Base-by-base conservation (phyloP, 257 asterid genomes). In the Solanum tarijense region DNA sequence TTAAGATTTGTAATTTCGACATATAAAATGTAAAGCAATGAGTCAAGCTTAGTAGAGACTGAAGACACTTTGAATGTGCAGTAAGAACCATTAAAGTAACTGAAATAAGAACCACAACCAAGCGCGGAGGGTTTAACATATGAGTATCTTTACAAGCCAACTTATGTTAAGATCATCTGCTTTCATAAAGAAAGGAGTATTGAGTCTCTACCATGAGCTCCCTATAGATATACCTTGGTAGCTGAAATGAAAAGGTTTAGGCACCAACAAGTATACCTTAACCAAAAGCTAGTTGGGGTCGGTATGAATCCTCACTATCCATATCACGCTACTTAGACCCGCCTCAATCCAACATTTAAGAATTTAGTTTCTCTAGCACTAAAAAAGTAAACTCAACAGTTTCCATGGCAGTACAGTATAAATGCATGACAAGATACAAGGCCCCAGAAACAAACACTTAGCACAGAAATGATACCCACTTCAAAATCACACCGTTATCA, bases 401-500 rank as follows among this genome's bases (percentile, higher is more conserved):
- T 73, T 41, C 62, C 46, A 25, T 27, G 34, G 48, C 21, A 31
- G 36, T 78, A 78, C n/a, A 13, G 9, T 3, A 55, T 34, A 29
- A 23, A 75, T 41, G 84, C 60, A 78, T 25, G 62, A 7, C 32
- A 13, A 41, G 16, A 41, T 78, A 25, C 62, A 41, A 78, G 62
- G 20, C 58, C 58, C 12, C 35, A 78, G 62, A 78, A 78, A 41
- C 25, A 78, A 41, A 41, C 65, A 41, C 62, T 25, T 85, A 78
- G 87, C 60, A 69, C 38, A 84, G 55, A 87, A 82, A 68, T 82
- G 83, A 82, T 74, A 96, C 99, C 89, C 92, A 97, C 99, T 95
- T 97, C 55, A 95, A 91, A 88, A 86, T 86, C 84, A 95, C 90
- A 87, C 90, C 92, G 90, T 94, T 97, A 46, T 90, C 88, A 32